A percentile compares a stretch with the other conserved stretches of the same genome.
phyloP scores from a whole-genome alignment of 345 rosid genomes.

The Reutealis trisperma region DNA sequence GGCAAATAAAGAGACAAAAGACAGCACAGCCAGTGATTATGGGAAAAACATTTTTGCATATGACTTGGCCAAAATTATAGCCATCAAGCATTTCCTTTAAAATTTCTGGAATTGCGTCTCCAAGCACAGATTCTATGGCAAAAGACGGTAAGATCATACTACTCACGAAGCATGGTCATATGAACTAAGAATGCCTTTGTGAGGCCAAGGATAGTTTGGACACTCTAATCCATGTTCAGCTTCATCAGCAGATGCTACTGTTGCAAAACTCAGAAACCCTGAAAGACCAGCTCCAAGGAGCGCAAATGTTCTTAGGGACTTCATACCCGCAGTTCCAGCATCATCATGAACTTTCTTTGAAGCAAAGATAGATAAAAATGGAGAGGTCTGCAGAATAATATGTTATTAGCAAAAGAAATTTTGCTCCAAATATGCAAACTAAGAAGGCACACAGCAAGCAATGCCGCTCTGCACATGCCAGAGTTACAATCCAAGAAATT shows the following conservation, averaged over 20 bases:
- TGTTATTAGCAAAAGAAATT: conserved; percentile 15
- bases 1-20: background rate
- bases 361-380: conserved; percentile 51
- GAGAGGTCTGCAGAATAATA: conserved; percentile 53
- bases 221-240: conserved; percentile 92
- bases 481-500: background rate
- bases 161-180: conserved; percentile 99
- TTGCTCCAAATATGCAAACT: background rate
- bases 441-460: background rate
- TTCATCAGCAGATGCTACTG: conserved; percentile 91
- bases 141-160: conserved; percentile 12
- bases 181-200: conserved; percentile 91
- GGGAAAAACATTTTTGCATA: background rate
- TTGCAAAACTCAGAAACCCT: conserved; percentile 73
- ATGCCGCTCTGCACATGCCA: background rate
- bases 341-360: conserved; percentile 71
- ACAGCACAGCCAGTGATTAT: background rate
- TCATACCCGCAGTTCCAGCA: conserved; percentile 54
- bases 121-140: conserved; percentile 2
- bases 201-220: conserved; percentile 99
- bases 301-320: conserved; percentile 61
- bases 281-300: conserved; percentile 89
- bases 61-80: background rate
- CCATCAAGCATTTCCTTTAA: background rate
- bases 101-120: background rate